These are phyloP conservation scores for Oehlia diaphana DNA, from an alignment of 192 early-diverging fungal genomes.

Conservation along the genomic window DNA sequence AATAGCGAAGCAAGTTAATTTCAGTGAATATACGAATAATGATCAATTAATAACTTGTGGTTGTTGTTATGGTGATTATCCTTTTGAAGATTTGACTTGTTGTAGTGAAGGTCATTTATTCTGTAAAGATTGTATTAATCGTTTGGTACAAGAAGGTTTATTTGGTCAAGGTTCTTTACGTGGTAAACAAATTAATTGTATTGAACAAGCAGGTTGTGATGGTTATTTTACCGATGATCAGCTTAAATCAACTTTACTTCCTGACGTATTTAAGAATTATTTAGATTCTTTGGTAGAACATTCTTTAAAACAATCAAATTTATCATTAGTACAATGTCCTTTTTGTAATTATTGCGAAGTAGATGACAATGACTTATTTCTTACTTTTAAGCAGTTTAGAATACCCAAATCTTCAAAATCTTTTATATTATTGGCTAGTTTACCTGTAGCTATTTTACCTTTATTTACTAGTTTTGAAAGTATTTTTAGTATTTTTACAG, in stretches of 20 bases:
- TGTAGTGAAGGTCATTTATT: slow-evolving; percentile 49
- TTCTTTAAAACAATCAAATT: slow-evolving; percentile 19
- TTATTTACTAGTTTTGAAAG: slow-evolving; percentile 14
- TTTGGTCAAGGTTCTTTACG: slow-evolving; percentile 47
- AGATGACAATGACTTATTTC: slow-evolving; percentile 28
- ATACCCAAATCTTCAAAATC: slow-evolving; percentile 18
- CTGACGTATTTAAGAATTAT: slow-evolving; percentile 37
- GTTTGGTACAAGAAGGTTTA: slow-evolving; percentile 41
- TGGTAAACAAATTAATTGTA: slow-evolving; percentile 36
- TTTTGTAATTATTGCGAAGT: slow-evolving; percentile 40
- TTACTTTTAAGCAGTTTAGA: slow-evolving; percentile 14
- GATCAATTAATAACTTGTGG: slow-evolving; percentile 46
- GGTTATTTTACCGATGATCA: slow-evolving; percentile 30
- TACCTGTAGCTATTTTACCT: slow-evolving; percentile 24
- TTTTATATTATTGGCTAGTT: slow-evolving; percentile 21
- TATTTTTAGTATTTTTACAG: not conserved
- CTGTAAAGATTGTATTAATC: slow-evolving; percentile 42
- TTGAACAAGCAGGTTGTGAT: slow-evolving; percentile 31
- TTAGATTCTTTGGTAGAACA: slow-evolving; percentile 32
- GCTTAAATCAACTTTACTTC: slow-evolving; percentile 26
- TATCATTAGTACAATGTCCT: slow-evolving; percentile 35
- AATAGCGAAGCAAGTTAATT: slow-evolving; percentile 37
- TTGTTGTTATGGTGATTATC: slow-evolving; percentile 47
- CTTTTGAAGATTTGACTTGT: slow-evolving; percentile 43
- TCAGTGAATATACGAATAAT: slow-evolving; percentile 32